Evolutionary conservation across 768 basidiomycete species (phyloP).

Genomic region (Boletus coccyginus): DNA sequence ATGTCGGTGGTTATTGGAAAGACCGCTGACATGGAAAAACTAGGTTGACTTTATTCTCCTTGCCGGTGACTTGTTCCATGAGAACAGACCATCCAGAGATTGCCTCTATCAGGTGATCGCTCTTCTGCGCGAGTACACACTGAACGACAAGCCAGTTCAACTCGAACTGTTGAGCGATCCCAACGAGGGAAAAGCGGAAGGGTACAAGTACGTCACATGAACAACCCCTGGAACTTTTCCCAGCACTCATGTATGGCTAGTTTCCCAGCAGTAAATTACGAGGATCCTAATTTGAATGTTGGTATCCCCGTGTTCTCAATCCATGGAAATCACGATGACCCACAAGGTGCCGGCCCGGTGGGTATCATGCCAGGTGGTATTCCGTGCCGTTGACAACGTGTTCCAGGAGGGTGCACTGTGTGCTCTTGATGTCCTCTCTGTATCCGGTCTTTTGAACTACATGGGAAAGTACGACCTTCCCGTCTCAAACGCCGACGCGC

Average conservation of each 20-base stretch:
- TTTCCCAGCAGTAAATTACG: constrained; percentile 96
- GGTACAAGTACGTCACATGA: constrained; percentile 63
- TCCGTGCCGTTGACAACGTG: not conserved
- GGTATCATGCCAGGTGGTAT: constrained; percentile 25
- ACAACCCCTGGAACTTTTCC: not conserved
- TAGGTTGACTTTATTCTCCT: constrained; percentile 96
- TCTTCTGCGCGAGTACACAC: constrained; percentile 83
- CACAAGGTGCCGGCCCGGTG: constrained; percentile 91
- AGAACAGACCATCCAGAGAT: constrained; percentile 91
- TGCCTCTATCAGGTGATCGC: constrained; percentile 88
- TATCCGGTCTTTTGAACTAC: constrained; percentile 92
- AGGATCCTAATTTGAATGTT: constrained; percentile 94
- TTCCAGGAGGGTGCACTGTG: constrained; percentile 91
- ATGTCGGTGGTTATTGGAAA: not conserved
- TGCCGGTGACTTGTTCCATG: constrained; percentile 96
- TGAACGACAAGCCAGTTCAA: constrained; percentile 87
- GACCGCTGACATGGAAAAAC: constrained; percentile 1
- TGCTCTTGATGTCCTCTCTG: constrained; percentile 92
- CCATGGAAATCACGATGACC: constrained; percentile 99
- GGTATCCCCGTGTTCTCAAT: constrained; percentile 98
- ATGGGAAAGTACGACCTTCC: constrained; percentile 96
- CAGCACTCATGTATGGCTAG: constrained; percentile 38
- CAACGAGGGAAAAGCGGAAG: constrained; percentile 80
- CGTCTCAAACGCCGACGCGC: constrained; percentile 59
- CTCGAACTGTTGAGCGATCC: constrained; percentile 92